A percentile compares a stretch with the other conserved stretches of the same genome.
phyloP scores from a whole-genome alignment of 2,329 filamentous ascomycete species.

The Phialophora verrucosa region DNA sequence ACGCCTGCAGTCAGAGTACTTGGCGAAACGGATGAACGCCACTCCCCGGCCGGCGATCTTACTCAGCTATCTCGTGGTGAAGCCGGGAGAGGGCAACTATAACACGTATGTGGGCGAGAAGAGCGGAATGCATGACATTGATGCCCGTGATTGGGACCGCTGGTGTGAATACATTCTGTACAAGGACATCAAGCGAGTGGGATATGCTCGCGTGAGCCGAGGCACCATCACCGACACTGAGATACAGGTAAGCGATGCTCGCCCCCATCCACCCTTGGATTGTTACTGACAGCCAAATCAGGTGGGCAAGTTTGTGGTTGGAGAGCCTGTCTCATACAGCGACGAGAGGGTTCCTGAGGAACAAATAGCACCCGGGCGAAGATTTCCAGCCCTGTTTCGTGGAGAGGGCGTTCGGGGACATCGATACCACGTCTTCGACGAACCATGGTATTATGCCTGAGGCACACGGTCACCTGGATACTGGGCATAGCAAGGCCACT shows the following conservation, averaged over 20 bases:
- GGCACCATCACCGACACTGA: slow-evolving; percentile 96
- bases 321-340: slow-evolving; percentile 67
- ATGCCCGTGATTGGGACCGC: slow-evolving; percentile 88
- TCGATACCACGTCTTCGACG: slow-evolving; percentile 91
- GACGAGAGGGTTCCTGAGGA: slow-evolving; percentile 72
- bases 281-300: slow-evolving; percentile 43
- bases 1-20: slow-evolving; percentile 81
- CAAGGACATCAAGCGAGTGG: slow-evolving; percentile 82
- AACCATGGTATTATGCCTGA: slow-evolving; percentile 72
- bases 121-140: slow-evolving; percentile 95
- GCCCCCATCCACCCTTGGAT: neutral
- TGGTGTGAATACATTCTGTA: slow-evolving; percentile 99
- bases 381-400: slow-evolving; percentile 84
- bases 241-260: slow-evolving; percentile 69
- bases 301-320: slow-evolving; percentile 90
- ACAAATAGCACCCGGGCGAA: slow-evolving; percentile 74
- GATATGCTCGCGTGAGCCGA: slow-evolving; percentile 87
- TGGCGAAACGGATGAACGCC: slow-evolving; percentile 85
- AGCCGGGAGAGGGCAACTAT: slow-evolving; percentile 91
- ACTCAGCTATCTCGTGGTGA: slow-evolving; percentile 90
- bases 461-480: neutral
- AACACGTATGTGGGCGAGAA: slow-evolving; percentile 87
- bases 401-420: slow-evolving; percentile 88
- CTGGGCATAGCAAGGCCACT: neutral
- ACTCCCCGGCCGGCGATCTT: slow-evolving; percentile 80